Percentiles rank a stretch among this genome's conserved stretches.
phyloP scores from a whole-genome alignment of 176 grass and related monocot genomes.

The Saccharum spontaneum region DNA sequence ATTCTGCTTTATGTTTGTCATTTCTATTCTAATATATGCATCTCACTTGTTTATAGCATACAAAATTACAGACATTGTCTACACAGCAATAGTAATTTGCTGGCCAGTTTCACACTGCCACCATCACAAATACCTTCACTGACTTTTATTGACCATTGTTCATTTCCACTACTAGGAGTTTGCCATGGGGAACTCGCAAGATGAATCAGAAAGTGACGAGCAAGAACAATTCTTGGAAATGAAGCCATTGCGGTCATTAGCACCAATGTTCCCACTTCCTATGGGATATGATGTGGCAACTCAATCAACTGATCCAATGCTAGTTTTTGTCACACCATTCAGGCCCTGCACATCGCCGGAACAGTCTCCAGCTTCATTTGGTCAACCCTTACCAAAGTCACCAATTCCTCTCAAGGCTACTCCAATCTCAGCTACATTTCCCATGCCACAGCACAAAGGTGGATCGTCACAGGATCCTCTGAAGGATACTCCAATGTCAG shows the following conservation, averaged over 20 bases:
- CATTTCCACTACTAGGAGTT: neutral
- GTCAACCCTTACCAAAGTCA: neutral
- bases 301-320: constrained; percentile 33
- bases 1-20: neutral
- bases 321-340: constrained; percentile 40
- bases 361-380: constrained; percentile 22
- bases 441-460: neutral
- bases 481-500: constrained; percentile 27
- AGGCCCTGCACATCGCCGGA: constrained; percentile 21
- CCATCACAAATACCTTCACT: neutral
- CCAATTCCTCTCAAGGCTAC: constrained; percentile 31
- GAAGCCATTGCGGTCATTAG: constrained; percentile 56
- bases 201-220: constrained; percentile 9
- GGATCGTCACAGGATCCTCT: constrained; percentile 3
- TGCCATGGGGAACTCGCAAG: constrained; percentile 23
- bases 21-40: neutral
- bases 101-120: neutral
- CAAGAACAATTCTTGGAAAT: constrained; percentile 20
- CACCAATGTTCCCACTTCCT: constrained; percentile 54
- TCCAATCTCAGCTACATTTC: constrained; percentile 29
- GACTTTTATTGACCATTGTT: neutral
- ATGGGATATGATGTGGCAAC: constrained; percentile 38
- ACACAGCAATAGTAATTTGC: neutral
- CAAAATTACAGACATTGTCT: neutral
- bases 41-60: neutral